Conservation (phyloP, 768 basidiomycete species). For the Baorangia bicolor region DNA sequence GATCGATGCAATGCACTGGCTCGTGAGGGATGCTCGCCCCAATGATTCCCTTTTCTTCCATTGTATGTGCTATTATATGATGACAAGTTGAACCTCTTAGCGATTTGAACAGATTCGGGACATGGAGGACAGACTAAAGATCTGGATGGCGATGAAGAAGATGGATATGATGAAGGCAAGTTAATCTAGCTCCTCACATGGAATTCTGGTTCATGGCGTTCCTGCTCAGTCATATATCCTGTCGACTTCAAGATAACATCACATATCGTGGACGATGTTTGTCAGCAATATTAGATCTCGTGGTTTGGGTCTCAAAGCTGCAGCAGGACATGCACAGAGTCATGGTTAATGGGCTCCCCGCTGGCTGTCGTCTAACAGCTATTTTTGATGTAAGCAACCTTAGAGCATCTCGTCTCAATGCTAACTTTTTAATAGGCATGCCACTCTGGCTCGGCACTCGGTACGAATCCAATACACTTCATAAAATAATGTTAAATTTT, state of each 20-base stretch:
- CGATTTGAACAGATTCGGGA: slow-evolving; percentile 64
- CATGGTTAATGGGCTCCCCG: slow-evolving; percentile 77
- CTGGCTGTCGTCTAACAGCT: slow-evolving; percentile 85
- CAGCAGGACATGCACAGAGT: slow-evolving; percentile 68
- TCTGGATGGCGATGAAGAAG: slow-evolving; percentile 76
- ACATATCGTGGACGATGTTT: slow-evolving; percentile 87
- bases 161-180: slow-evolving; percentile 77
- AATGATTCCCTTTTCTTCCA: slow-evolving; percentile 92
- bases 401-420: not conserved
- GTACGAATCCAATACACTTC: slow-evolving; percentile 35
- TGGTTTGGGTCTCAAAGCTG: slow-evolving; percentile 1
- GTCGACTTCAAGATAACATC: slow-evolving; percentile 64
- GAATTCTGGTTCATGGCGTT: not conserved
- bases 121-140: slow-evolving; percentile 93
- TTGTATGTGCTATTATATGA: slow-evolving; percentile 44
- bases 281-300: slow-evolving; percentile 22
- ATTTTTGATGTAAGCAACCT: slow-evolving; percentile 64
- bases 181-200: slow-evolving; percentile 5
- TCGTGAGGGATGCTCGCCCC: slow-evolving; percentile 74
- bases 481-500: not conserved
- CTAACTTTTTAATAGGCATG: slow-evolving; percentile 53
- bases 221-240: slow-evolving; percentile 75
- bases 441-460: slow-evolving; percentile 88
- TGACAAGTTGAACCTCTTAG: not conserved
- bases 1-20: slow-evolving; percentile 86